Base-by-base conservation (phyloP, 169 alveolate species). In the Miamiensis avidus region DNA sequence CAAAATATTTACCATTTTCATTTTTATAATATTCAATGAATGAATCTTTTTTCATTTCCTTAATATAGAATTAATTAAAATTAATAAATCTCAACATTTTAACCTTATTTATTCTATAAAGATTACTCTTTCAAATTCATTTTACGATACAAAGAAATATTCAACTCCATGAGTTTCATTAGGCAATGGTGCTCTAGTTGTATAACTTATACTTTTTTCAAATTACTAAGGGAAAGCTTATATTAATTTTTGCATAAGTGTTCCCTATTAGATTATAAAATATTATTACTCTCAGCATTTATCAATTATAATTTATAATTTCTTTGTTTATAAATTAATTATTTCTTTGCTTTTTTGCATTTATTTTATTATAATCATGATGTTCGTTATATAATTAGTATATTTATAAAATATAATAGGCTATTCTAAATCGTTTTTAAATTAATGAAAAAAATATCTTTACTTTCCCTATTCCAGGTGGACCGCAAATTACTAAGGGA, bases 391-490 rank as follows among this genome's bases (percentile, higher is more conserved):
- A 32, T 1, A 20, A 28, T 1, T 29, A 20, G 27, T 31, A 29
- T 29, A 31, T 27, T 25, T 28, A 76, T 11, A 31, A 31, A 76
- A 11, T 11, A 65, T 26, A 65, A 25, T 25, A 73, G 29, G 6
- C 29, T 73, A 73, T 73, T n/a, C 29, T 15, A n/a, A 15, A 4
- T 4, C 6, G n/a, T 73, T 4, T 29, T 73, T 15, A 15, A 73
- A 73, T n/a, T 73, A 73, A 6, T 49, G 0, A 49, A 11, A 20
- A 11, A 11, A 11, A 31, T 78, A 49, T 20, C 4, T 20, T 32
- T 79, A 79, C 84, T 82, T 93, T 93, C 25, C 97, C 97, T 25
- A 88, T 95, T 15, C 97, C 97, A 33, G 93, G 82, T 1, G 97
- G 97, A 26, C 97, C 97, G 31, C 91, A 84, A 11, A 95, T 85